Base-by-base conservation (phyloP, 2,329 filamentous ascomycete genomes). In the Trichoderma sp. region DNA sequence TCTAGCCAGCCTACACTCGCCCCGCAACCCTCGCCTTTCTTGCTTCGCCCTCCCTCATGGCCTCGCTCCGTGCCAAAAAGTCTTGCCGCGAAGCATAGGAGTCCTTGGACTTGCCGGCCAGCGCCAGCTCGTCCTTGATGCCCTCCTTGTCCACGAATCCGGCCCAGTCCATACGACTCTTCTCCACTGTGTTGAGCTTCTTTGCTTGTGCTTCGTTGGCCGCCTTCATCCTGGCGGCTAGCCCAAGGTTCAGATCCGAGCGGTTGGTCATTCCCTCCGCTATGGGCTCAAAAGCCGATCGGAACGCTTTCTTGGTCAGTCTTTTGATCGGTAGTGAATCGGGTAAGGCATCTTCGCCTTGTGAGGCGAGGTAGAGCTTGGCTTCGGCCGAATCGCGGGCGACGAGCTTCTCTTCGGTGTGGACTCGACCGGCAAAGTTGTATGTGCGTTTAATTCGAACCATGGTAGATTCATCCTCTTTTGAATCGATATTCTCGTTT, bases 151-250 rank as follows among this genome's bases (percentile, higher is more conserved):
- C 90, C 71, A 92, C 90, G 76, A 88, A 92, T 14, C 90, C 89
- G 3, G 90, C 90, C 90, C 90, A 92, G 80, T 92, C 90, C 87
- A 92, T 90, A 67, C 89, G 86, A 76, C 89, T 91, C 85, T 92
- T 92, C 81, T 92, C 90, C 18, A 92, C 89, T 18, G 90, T 91
- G 78, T 90, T 92, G 75, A 92, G 83, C 78, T 92, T 92, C 84
- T 87, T 89, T 63, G 88, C 86, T 73, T 86, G 84, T 18, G 84
- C 84, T 58, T 81, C 82, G 72, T 84, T 86, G 68, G 83, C 84
- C 64, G 86, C 83, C 76, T 83, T 82, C 67, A 86, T 81, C 47
- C 86, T 80, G 47, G 83, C 81, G 11, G 84, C 81, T 74, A 89
- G 80, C 60, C 88, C 86, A 18, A 91, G 85, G 75, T 90, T 86